phyloP scores from a whole-genome alignment of 371 early-diverging fungal species.

The Furculomyces boomerangus region DNA sequence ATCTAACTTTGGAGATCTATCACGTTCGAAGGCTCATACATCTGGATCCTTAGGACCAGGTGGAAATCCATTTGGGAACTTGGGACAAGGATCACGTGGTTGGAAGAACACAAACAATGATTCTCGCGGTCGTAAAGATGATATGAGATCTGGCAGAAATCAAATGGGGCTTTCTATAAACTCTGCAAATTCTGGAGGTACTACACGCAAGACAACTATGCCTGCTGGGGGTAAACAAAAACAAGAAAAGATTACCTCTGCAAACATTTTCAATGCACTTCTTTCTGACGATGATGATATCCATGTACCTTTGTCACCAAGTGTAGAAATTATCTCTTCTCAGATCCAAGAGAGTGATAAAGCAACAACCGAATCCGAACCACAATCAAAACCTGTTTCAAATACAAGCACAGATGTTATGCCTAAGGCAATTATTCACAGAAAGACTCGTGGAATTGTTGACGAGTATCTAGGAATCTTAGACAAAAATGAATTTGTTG shows the following conservation, averaged over 20 bases:
- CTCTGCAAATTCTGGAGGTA: constrained; percentile 8
- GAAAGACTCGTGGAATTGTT: constrained; percentile 42
- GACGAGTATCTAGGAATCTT: constrained; percentile 41
- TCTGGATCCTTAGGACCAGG: constrained; percentile 36
- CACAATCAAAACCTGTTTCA: constrained; percentile 30
- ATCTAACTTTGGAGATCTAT: constrained; percentile 58
- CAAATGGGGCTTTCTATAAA: no score
- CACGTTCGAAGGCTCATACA: constrained; percentile 33
- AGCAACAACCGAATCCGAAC: constrained; percentile 3
- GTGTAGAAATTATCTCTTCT: constrained; percentile 8
- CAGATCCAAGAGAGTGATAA: constrained; percentile 8
- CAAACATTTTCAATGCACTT: constrained; percentile 38
- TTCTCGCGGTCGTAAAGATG: constrained; percentile 11
- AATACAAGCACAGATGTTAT: constrained; percentile 21
- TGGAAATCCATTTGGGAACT: constrained; percentile 33
- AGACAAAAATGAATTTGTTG: constrained; percentile 32
- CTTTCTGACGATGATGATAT: constrained; percentile 19
- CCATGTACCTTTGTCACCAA: constrained; percentile 11
- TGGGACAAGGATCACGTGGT: constrained; percentile 22
- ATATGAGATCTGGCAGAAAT: background rate
- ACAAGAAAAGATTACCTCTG: constrained; percentile 23
- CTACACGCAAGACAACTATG: constrained; percentile 24
- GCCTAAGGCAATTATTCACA: constrained; percentile 9
- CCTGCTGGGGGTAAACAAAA: constrained; percentile 17
- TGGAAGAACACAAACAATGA: constrained; percentile 22